Conservation (phyloP, 2,329 filamentous ascomycete species). For the Penicillium sp. region DNA sequence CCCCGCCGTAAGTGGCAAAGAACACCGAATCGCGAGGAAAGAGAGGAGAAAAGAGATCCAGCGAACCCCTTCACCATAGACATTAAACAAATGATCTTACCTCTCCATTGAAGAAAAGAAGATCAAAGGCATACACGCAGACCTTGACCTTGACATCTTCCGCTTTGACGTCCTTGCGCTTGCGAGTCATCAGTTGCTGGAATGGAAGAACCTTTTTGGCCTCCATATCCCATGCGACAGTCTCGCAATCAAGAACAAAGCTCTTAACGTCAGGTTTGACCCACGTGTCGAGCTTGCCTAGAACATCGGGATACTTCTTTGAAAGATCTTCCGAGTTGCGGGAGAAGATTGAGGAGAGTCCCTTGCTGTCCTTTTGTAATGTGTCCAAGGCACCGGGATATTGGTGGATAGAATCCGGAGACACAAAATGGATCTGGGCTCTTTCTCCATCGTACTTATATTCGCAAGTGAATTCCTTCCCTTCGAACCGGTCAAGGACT, state of each 20-base stretch:
- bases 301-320: conserved; percentile 95
- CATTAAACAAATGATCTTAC: conserved; percentile 37
- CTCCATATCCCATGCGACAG: conserved; percentile 90
- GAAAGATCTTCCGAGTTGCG: conserved; percentile 95
- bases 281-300: conserved; percentile 84
- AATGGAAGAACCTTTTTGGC: conserved; percentile 97
- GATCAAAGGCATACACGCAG: conserved; percentile 93
- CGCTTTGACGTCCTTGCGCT: conserved; percentile 93
- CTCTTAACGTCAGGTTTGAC: conserved; percentile 86
- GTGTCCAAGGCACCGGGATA: conserved; percentile 64
- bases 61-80: neutral
- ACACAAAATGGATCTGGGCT: conserved; percentile 97
- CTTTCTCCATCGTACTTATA: conserved; percentile 99
- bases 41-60: neutral
- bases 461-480: conserved; percentile 94
- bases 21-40: neutral
- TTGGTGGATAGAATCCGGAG: conserved; percentile 71
- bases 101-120: conserved; percentile 90
- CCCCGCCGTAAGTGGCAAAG: neutral
- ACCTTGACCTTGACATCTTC: conserved; percentile 97
- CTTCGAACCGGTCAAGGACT: conserved; percentile 92
- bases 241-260: conserved; percentile 98
- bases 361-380: conserved; percentile 64
- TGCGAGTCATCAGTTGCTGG: conserved; percentile 96
- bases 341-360: conserved; percentile 91